Percentiles rank a stretch among this genome's conserved stretches.
These are phyloP conservation scores for Vachellia collinsii DNA, from an alignment of 306 rosid genomes.

Conservation along the genomic window DNA sequence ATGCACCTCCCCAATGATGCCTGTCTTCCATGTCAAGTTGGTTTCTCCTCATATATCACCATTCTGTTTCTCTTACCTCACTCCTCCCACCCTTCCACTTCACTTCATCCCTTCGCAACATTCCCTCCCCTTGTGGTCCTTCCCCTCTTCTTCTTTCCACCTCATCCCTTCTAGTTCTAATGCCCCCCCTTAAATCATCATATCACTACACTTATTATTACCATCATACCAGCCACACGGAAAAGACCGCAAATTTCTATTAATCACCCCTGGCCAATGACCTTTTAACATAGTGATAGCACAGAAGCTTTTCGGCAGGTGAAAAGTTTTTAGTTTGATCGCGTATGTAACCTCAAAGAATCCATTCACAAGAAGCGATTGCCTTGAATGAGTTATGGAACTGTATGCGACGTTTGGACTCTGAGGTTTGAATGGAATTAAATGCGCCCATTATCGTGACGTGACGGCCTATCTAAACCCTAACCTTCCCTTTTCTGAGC, in stretches of 20 bases:
- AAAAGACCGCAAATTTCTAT: no score
- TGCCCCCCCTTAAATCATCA: background rate
- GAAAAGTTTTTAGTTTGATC: no score
- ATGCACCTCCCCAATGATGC: constrained; percentile 1
- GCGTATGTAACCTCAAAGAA: no score
- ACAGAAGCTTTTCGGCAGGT: no score
- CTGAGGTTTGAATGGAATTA: constrained; percentile 13
- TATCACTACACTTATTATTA: no score
- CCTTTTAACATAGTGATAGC: no score
- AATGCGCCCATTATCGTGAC: constrained; percentile 11
- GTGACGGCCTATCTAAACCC: constrained; percentile 25
- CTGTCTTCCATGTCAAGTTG: constrained; percentile 19
- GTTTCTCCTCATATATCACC: background rate
- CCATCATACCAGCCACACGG: no score
- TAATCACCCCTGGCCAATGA: no score
- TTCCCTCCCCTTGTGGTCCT: background rate
- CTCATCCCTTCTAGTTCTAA: background rate
- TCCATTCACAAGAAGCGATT: no score
- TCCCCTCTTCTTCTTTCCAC: background rate
- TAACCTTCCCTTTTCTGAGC: no score
- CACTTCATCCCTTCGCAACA: background rate
- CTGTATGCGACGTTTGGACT: background rate
- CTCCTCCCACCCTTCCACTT: background rate
- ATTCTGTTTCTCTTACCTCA: background rate
- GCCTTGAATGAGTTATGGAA: background rate